phyloP scores from a whole-genome alignment of 352 stramenopile species.

The Globisporangium acanthophoron region DNA sequence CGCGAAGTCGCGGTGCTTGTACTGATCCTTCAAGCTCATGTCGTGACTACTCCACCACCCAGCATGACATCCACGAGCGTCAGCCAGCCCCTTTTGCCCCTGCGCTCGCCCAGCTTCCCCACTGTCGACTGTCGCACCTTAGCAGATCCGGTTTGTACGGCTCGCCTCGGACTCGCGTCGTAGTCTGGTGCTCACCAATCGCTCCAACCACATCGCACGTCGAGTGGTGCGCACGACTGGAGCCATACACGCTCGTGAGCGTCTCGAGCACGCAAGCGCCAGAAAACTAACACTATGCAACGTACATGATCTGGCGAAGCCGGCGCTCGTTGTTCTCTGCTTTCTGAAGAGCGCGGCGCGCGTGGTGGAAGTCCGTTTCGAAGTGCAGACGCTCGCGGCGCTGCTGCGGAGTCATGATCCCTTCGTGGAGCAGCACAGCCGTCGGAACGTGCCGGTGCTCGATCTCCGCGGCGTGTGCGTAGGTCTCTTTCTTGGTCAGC shows the following conservation, averaged over 20 bases:
- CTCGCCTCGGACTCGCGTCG: slow-evolving; percentile 25
- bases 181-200: slow-evolving; percentile 3
- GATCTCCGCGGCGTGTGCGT: slow-evolving; percentile 41
- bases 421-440: slow-evolving; percentile 62
- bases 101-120: no score
- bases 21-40: slow-evolving; percentile 18
- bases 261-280: not conserved
- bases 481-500: slow-evolving; percentile 41
- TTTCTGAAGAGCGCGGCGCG: slow-evolving; percentile 43
- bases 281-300: not conserved
- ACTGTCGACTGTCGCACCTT: slow-evolving; percentile 15
- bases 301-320: slow-evolving; percentile 71
- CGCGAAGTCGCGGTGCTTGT: slow-evolving; percentile 42
- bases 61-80: not conserved
- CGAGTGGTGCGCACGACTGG: slow-evolving; percentile 40
- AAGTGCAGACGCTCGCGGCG: slow-evolving; percentile 64
- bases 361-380: slow-evolving; percentile 48
- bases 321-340: slow-evolving; percentile 56
- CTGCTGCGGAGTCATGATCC: slow-evolving; percentile 64
- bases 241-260: not conserved
- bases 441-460: slow-evolving; percentile 32
- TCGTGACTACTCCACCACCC: slow-evolving; percentile 21
- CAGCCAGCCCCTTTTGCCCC: no score
- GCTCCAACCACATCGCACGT: slow-evolving; percentile 47
- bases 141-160: slow-evolving; percentile 43